Evolutionary conservation across 2,329 filamentous ascomycete species (phyloP), one percentile per base, ranked within the genome.

Genomic region (Pezicula rhizophila): DNA sequence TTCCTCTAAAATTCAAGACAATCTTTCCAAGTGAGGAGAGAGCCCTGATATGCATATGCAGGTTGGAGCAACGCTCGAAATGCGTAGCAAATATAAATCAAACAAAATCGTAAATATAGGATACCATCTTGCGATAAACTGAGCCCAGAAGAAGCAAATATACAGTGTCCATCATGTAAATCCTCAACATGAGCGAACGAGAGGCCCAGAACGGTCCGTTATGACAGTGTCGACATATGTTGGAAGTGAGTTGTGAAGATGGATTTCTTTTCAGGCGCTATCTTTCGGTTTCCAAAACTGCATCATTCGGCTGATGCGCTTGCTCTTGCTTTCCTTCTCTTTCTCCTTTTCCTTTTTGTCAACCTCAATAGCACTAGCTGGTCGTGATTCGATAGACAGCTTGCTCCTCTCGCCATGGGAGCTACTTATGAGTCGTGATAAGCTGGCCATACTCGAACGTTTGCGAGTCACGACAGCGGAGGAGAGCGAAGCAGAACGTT

Each of bases 401-500:
- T 89, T 89, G 73, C 84, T 88, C 56, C 80, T 78, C 65, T 89
- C 85, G 8, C 83, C 84, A 57, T 89, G 85, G 3, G 83, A 83
- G 55, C 81, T 84, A 64, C 82, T 87, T 60, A 91, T 86, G 35
- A 92, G 73, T 43, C 87, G 80, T 55, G 86, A 89, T 26, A 92
- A 71, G 60, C 87, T 90, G 26, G 82, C 86, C 55, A 92, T 77
- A 61, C 87, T 91, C 4, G 84, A 85, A 47, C 87, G 79, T 60
- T 89, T 82, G 38, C 83, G 80, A 18, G 83, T 84, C 52, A 84
- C 84, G 3, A 78, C 76, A 10, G 76, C 72, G 11, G 78, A 77
- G 2, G 78, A 82, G 25, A 84, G 77, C 0, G 81, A 85, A 5
- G 78, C 76, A 1, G 81, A 82, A 4, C 81, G 76, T 55, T 82